Conservation (phyloP, 768 basidiomycete genomes). For the Megacollybia marginata region DNA sequence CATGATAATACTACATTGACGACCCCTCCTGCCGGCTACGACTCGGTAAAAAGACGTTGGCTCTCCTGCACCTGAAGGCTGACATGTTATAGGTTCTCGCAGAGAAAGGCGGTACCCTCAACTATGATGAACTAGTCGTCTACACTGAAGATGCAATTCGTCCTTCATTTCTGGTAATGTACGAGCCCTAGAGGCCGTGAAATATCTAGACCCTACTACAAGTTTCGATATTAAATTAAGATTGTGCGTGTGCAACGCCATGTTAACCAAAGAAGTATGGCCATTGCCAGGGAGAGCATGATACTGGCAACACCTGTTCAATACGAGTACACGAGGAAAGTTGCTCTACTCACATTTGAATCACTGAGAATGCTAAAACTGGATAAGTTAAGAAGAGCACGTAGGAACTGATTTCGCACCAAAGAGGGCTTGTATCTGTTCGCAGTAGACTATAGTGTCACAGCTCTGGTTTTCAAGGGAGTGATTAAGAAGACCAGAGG, state of each 20-base stretch:
- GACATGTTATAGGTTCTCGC: conserved; percentile 44
- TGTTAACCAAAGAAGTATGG: conserved; percentile 41
- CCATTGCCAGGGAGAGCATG: conserved; percentile 39
- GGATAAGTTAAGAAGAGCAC: background rate
- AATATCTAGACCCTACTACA: conserved; percentile 36
- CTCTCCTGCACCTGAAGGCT: background rate
- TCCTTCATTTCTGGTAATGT: conserved; percentile 65
- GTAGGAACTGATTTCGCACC: conserved; percentile 24
- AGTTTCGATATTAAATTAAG: conserved; percentile 17
- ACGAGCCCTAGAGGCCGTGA: conserved; percentile 45
- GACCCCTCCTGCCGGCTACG: conserved; percentile 54
- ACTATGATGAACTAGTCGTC: conserved; percentile 67
- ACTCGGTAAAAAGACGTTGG: conserved; percentile 43
- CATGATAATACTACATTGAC: conserved; percentile 49
- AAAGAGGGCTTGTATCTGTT: conserved; percentile 47
- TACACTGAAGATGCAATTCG: conserved; percentile 67
- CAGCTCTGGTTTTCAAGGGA: conserved; percentile 36
- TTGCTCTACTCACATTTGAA: conserved; percentile 37
- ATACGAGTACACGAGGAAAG: background rate
- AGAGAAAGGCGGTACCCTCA: conserved; percentile 58
- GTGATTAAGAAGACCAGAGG: conserved; percentile 41
- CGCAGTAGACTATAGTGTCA: conserved; percentile 41
- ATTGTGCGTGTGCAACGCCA: conserved; percentile 40
- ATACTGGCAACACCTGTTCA: conserved; percentile 23
- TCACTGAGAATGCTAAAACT: conserved; percentile 36